Base-by-base conservation (phyloP, 441 rosid genomes). In the Pelargonium myrrhifolium region DNA sequence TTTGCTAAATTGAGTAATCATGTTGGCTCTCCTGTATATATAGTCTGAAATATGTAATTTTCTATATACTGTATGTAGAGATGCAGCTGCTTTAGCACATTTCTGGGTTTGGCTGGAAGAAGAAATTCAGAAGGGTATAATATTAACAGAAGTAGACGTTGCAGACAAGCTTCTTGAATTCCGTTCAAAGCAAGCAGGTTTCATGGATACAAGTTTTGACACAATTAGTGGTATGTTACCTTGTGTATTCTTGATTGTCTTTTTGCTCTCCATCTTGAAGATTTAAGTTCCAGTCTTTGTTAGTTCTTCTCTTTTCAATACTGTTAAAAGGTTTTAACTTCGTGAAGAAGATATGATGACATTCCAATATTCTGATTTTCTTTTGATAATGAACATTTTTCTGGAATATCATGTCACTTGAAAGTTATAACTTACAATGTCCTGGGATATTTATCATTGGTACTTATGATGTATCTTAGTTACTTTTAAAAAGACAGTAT, bases 61-160 rank as follows among this genome's bases (percentile, higher is more conserved):
- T 21, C 20, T n/a, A 69, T 67, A 60, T 9, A 74, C 26, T 67
- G 62, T 67, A 53, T 77, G 77, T 86, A 94, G 97, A 77, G 99
- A 94, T 85, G 99, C 99, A 68, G 94, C 96, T 73, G 97, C 99
- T 68, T 73, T 94, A 59, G 88, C 93, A 72, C 87, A 85, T 65
- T 91, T 94, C 77, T 91, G 99, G 99, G 83, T 73, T 62, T 94
- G 99, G 99, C 74, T 94, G 74, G 99, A 94, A 78, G 86, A 84
- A 58, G 96, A 91, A 82, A 81, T 94, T 74, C 78, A 64, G 31
- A 85, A 78, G 62, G 85, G 75, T 76, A 80, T 71, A 24, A 86
- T 79, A 74, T 78, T 89, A 65, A 91, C 99, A 10, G 99, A 94
- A 78, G 97, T 94, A 22, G 96, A 91, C 68, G 96, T 87, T 71